phyloP scores from a whole-genome alignment of 2,329 filamentous ascomycete genomes.

The Rutstroemia sp. region DNA sequence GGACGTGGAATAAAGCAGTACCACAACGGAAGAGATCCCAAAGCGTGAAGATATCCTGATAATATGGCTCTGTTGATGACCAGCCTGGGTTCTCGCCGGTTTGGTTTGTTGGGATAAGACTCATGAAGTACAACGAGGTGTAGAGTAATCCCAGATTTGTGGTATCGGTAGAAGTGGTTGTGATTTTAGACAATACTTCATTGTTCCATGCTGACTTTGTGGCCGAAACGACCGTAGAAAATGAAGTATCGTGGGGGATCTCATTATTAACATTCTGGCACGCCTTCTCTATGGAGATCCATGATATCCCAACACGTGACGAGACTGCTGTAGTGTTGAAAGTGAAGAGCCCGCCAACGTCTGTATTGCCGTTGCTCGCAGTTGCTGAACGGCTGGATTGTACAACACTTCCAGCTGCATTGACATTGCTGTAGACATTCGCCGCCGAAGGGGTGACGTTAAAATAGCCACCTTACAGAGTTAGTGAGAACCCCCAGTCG shows the following conservation, averaged over 20 bases:
- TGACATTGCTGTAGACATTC: conserved; percentile 25
- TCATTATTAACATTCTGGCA: conserved; percentile 39
- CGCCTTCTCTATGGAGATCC: conserved; percentile 40
- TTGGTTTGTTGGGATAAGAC: conserved; percentile 48
- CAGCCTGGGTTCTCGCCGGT: conserved; percentile 65
- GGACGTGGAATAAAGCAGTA: conserved; percentile 55
- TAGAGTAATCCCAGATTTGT: conserved; percentile 56
- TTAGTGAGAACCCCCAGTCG: not conserved
- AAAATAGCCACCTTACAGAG: conserved; percentile 19
- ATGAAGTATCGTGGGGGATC: conserved; percentile 35
- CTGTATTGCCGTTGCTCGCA: not conserved
- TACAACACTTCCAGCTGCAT: conserved; percentile 23
- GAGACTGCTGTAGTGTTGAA: conserved; percentile 35
- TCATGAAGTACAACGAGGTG: conserved; percentile 52
- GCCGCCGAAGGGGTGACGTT: conserved; percentile 16
- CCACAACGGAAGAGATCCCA: conserved; percentile 60
- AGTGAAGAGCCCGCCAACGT: conserved; percentile 30
- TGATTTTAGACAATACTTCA: conserved; percentile 33
- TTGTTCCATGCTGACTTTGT: conserved; percentile 7
- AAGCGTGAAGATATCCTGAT: conserved; percentile 63
- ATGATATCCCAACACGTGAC: conserved; percentile 45
- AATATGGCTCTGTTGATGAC: conserved; percentile 59
- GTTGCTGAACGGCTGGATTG: not conserved
- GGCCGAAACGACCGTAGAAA: conserved; percentile 31
- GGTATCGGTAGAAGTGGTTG: conserved; percentile 47